Conservation (phyloP, 495 filamentous ascomycete genomes). For the Trichodelitschia bisporula region DNA sequence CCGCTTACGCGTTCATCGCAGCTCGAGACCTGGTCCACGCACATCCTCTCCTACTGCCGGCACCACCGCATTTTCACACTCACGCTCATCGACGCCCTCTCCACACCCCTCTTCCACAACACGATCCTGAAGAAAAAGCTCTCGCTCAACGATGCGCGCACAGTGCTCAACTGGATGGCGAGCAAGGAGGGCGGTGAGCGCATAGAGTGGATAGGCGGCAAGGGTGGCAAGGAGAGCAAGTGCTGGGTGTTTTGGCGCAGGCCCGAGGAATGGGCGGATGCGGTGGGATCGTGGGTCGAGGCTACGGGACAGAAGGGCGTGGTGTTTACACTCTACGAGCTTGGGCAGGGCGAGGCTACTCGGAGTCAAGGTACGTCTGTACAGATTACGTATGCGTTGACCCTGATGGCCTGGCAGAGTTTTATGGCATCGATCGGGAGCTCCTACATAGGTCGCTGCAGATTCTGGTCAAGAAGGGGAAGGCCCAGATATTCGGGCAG, state of each 20-base stretch:
- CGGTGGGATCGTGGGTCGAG: constrained; percentile 31
- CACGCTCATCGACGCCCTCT: constrained; percentile 32
- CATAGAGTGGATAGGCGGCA: constrained; percentile 36
- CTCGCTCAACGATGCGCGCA: constrained; percentile 31
- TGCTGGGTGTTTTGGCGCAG: constrained; percentile 47
- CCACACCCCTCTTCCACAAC: constrained; percentile 35
- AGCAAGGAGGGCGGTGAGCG: constrained; percentile 33
- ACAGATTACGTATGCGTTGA: too few relatives aligned
- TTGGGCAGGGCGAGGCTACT: constrained; percentile 41
- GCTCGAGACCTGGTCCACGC: constrained; percentile 57
- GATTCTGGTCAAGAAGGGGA: constrained; percentile 65
- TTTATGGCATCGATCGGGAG: constrained; percentile 68
- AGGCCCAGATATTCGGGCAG: constrained; percentile 73
- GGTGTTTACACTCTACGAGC: constrained; percentile 57
- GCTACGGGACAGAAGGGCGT: constrained; percentile 45
- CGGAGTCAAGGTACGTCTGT: constrained; percentile 25
- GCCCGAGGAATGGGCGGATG: constrained; percentile 50
- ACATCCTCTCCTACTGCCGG: constrained; percentile 66
- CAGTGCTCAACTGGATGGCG: constrained; percentile 50
- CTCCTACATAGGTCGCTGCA: constrained; percentile 53
- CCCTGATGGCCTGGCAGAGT: constrained; percentile 25
- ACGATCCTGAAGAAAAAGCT: constrained; percentile 27
- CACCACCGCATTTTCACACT: constrained; percentile 50
- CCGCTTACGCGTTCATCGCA: constrained; percentile 49
- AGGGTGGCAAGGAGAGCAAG: constrained; percentile 7